Evolutionary conservation across 2,329 filamentous ascomycete genomes (phyloP), one percentile per base, ranked within the genome.

Genomic region (Diaporthe citriasiana): DNA sequence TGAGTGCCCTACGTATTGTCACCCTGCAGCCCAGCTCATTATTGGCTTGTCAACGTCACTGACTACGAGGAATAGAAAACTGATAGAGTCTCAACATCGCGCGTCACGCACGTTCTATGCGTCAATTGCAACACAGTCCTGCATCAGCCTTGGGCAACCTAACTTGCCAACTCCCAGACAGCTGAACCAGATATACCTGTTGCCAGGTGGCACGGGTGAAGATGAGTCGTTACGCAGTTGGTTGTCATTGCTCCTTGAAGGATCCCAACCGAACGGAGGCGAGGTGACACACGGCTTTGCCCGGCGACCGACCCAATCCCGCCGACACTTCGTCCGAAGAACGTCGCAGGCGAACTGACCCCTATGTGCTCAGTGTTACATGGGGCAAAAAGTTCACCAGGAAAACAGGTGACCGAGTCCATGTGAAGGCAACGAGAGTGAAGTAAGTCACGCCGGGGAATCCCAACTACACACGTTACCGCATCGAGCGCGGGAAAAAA

Each of bases 401-500:
- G 8, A 6, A 25, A 19, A 27, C 22, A 40, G 63, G 42, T 22
- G 30, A 51, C 33, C 13, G 15, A 40, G 40, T 15, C 45, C 45
- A 10, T 17, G 45, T 27, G 33, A 27, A 27, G 33, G 45, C 45
- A 40, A 17, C 12, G 4, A 68, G 33, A 10, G 25, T 19, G 17
- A 51, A 19, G 22, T 33, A 25, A 27, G 63, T 25, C n/a, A 50
- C 9, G 47, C 47, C 33, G 47, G 63, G 63, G 15, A 35, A 68
- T 15, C 63, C 63, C 63, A 27, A 51, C 30, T 30, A 47, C 19
- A 9, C 13, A 53, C 17, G 27, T 27, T 51, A n/a, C 60, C 60
- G 60, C 60, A 66, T 19, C n/a, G 22, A 35, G 60, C 60, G 45
- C 45, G n/a, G 45, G n/a, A 47, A 51, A 68, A 68, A 53, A 53